Conservation (phyloP, 1,284 basidiomycete genomes). For the Laetiporus sulphureus region DNA sequence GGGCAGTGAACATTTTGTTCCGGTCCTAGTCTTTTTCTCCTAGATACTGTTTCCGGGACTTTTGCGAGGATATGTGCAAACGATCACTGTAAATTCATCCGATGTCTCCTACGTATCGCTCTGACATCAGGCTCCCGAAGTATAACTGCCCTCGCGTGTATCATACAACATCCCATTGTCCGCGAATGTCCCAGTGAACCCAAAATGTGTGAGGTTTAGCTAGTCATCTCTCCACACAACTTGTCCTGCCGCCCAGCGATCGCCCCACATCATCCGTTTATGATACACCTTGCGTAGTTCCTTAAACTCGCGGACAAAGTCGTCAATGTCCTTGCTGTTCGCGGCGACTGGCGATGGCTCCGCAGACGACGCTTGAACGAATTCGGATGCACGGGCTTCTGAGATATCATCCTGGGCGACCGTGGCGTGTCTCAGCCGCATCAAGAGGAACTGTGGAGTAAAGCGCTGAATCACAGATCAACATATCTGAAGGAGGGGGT, state of each 20-base stretch:
- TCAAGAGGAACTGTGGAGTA: conserved; percentile 77
- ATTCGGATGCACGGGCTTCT: conserved; percentile 74
- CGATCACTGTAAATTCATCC: too few relatives aligned
- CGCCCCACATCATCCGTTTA: conserved; percentile 84
- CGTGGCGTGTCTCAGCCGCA: conserved; percentile 80
- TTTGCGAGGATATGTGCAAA: too few relatives aligned
- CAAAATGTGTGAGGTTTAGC: too few relatives aligned
- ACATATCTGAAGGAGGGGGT: neutral
- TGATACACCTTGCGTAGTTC: conserved; percentile 83
- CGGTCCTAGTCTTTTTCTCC: neutral
- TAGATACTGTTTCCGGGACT: too few relatives aligned
- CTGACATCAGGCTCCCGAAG: too few relatives aligned
- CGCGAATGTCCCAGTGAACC: too few relatives aligned
- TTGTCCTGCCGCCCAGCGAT: conserved; percentile 78
- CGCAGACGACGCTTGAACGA: conserved; percentile 55
- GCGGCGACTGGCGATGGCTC: conserved; percentile 26
- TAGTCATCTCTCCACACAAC: conserved; percentile 59
- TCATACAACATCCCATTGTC: too few relatives aligned
- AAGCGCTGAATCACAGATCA: conserved; percentile 52
- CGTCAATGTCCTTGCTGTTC: conserved; percentile 63
- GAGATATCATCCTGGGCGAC: conserved; percentile 86
- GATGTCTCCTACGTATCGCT: too few relatives aligned
- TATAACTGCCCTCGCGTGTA: too few relatives aligned
- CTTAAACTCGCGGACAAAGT: conserved; percentile 84
- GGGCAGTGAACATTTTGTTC: conserved; percentile 9